phyloP scores from a whole-genome alignment of 2,329 filamentous ascomycete genomes.

The Alternaria conjuncta region DNA sequence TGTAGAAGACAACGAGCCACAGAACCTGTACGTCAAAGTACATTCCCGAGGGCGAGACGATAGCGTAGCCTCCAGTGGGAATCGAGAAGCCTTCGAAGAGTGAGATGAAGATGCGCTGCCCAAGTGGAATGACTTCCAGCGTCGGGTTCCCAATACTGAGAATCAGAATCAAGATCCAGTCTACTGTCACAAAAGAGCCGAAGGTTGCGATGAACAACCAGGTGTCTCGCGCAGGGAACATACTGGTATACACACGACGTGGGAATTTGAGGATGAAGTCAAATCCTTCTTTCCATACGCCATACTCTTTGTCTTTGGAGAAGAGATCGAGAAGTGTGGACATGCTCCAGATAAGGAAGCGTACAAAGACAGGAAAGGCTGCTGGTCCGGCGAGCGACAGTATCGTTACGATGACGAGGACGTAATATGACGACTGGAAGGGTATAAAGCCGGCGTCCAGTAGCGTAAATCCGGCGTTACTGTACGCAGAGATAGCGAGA shows the following conservation, averaged over 20 bases:
- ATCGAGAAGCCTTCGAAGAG: constrained; percentile 33
- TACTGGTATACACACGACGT: constrained; percentile 25
- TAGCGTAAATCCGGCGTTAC: constrained; percentile 27
- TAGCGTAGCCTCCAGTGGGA: constrained; percentile 30
- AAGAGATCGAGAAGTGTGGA: constrained; percentile 22
- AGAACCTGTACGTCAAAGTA: constrained; percentile 31
- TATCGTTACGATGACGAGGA: constrained; percentile 25
- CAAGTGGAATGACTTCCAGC: constrained; percentile 27
- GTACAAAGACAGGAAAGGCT: constrained; percentile 24
- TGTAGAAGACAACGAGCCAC: constrained; percentile 30
- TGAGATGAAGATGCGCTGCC: constrained; percentile 28
- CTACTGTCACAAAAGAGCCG: constrained; percentile 22
- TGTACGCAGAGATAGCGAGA: constrained; percentile 29
- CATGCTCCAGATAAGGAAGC: constrained; percentile 29
- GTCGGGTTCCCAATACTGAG: constrained; percentile 30
- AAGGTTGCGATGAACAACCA: constrained; percentile 29
- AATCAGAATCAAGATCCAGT: constrained; percentile 28
- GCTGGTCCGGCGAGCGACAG: constrained; percentile 28
- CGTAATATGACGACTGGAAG: constrained; percentile 27
- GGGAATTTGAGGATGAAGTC: constrained; percentile 30
- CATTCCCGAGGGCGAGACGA: constrained; percentile 27
- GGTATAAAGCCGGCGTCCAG: constrained; percentile 28
- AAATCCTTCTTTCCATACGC: constrained; percentile 30
- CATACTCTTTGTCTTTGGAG: constrained; percentile 26
- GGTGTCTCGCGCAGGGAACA: constrained; percentile 28